Conservation (phyloP, 176 grass and related monocot genomes). For the Oryza punctata region DNA sequence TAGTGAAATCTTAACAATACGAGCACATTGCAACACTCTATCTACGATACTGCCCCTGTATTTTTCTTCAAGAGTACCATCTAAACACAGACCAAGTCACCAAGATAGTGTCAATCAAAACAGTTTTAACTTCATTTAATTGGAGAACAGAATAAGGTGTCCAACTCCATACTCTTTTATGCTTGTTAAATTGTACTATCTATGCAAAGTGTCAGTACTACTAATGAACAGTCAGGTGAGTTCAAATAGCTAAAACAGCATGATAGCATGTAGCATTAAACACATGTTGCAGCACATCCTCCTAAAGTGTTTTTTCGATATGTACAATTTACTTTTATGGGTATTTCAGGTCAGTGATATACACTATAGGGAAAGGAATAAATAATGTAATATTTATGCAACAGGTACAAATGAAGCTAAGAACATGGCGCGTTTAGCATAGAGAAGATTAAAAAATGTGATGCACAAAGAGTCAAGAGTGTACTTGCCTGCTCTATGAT, state of each 20-base stretch:
- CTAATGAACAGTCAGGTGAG: not conserved
- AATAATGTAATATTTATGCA: conserved; percentile 9
- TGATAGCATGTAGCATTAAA: conserved; percentile 30
- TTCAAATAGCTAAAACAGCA: conserved; percentile 7
- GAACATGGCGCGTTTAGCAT: not conserved
- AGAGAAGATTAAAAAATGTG: not conserved
- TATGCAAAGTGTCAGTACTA: not conserved
- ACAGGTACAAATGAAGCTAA: conserved; percentile 5
- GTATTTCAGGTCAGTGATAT: not conserved
- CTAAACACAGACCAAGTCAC: conserved; percentile 17
- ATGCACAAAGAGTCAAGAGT: conserved; percentile 7
- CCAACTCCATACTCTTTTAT: conserved; percentile 2
- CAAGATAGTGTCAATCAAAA: not conserved
- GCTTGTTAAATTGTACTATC: not conserved
- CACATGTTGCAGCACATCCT: not conserved
- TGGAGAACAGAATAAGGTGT: not conserved
- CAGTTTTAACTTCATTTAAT: not conserved
- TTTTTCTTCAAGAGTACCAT: not conserved
- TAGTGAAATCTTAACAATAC: not conserved
- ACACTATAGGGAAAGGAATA: conserved; percentile 3
- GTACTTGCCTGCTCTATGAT: conserved; percentile 93
- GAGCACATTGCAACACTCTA: not conserved
- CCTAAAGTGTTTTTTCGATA: not conserved
- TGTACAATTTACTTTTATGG: not conserved
- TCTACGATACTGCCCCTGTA: not conserved